Percentiles rank a stretch among this genome's conserved stretches.
Evolutionary conservation across 2,329 filamentous ascomycete genomes (phyloP).

Genomic region (Penicillium decumbens): DNA sequence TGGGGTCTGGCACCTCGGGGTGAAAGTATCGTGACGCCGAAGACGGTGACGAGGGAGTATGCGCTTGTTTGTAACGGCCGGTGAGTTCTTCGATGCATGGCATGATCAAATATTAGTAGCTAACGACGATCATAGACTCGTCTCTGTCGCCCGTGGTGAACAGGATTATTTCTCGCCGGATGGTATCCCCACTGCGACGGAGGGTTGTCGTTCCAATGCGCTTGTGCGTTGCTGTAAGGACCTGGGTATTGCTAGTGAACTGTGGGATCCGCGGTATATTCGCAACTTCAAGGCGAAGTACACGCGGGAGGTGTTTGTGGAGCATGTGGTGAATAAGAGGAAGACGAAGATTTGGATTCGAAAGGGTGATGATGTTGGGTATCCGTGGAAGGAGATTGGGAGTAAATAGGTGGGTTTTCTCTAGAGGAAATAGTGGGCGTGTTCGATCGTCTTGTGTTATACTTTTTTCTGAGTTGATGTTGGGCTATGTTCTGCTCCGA

Average conservation of each 20-base stretch:
- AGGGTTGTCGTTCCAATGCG: constrained; percentile 96
- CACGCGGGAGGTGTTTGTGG: constrained; percentile 79
- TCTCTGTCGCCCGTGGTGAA: constrained; percentile 88
- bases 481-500: not conserved
- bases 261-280: constrained; percentile 94
- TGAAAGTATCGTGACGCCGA: constrained; percentile 77
- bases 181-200: constrained; percentile 85
- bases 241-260: constrained; percentile 84
- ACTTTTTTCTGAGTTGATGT: not conserved
- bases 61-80: constrained; percentile 82
- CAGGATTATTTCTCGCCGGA: constrained; percentile 89
- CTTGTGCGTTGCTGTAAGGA: constrained; percentile 99
- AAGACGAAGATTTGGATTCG: constrained; percentile 80
- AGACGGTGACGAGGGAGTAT: constrained; percentile 82
- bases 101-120: not conserved
- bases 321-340: constrained; percentile 82
- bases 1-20: constrained; percentile 91
- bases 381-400: constrained; percentile 54
- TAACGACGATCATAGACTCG: constrained; percentile 56
- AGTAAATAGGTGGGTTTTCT: constrained; percentile 24
- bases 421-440: not conserved
- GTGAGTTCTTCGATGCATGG: constrained; percentile 45
- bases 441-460: not conserved
- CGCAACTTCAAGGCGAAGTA: constrained; percentile 71
- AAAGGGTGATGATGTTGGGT: constrained; percentile 71